phyloP scores from a whole-genome alignment of 139 green algal genomes.

The Coelastrella sp. region DNA sequence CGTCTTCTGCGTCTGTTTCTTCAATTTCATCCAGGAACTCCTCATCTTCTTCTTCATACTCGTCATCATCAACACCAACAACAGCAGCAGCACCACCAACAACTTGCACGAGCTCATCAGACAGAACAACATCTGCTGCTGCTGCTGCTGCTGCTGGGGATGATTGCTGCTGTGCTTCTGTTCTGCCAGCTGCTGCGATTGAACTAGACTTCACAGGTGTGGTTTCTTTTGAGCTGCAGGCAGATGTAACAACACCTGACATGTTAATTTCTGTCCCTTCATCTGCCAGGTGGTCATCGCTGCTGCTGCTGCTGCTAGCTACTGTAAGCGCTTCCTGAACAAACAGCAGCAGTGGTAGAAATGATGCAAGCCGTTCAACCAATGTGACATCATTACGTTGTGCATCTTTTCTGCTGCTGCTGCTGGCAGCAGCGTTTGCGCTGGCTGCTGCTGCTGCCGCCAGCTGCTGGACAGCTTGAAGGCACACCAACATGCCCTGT shows the following conservation, averaged over 20 bases:
- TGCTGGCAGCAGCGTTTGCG: not conserved
- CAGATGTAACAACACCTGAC: not conserved
- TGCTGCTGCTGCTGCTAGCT: conserved; percentile 30
- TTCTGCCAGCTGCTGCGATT: no score
- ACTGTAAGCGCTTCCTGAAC: not conserved
- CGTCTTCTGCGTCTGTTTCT: conserved; percentile 22
- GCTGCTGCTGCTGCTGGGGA: conserved; percentile 20
- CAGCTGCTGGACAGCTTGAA: conserved; percentile 14
- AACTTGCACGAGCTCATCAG: conserved; percentile 36
- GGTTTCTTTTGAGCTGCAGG: not conserved
- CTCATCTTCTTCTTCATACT: conserved; percentile 35
- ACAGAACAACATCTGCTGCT: conserved; percentile 2
- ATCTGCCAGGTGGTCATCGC: not conserved
- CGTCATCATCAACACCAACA: conserved; percentile 14
- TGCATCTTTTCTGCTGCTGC: no score
- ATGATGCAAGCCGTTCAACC: not conserved
- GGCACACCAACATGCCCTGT: conserved; percentile 12
- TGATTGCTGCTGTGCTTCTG: no score
- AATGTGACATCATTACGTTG: not conserved
- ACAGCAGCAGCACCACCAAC: conserved; percentile 25
- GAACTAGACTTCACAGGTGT: not conserved
- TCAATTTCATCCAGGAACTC: conserved; percentile 39
- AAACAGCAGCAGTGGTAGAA: conserved; percentile 41
- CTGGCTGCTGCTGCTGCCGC: conserved; percentile 27
- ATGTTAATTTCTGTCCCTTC: not conserved